phyloP scores from a whole-genome alignment of 2,329 filamentous ascomycete genomes.

The Nemania diffusa region DNA sequence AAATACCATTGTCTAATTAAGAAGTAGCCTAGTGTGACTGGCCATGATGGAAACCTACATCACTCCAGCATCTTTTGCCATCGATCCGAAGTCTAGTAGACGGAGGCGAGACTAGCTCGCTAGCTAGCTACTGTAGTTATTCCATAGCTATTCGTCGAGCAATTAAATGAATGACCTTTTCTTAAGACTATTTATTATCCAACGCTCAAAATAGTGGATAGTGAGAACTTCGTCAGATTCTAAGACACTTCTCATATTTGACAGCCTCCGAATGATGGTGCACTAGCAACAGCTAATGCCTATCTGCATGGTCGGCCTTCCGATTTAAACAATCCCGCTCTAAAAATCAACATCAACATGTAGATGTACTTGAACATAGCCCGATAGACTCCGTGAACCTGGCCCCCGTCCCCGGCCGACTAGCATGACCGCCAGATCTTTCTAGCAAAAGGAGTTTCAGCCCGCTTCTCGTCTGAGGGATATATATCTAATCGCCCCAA shows the following conservation, averaged over 20 bases:
- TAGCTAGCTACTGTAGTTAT: neutral
- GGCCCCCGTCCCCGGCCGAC: neutral
- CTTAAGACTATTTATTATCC: neutral
- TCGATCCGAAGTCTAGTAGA: neutral
- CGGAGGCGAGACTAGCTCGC: neutral
- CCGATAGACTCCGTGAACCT: neutral
- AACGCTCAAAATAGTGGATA: neutral
- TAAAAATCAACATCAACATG: conserved; percentile 19
- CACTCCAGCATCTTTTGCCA: neutral
- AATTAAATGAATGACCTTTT: neutral
- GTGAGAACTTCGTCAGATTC: conserved; percentile 2
- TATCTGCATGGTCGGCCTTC: neutral
- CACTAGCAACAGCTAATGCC: neutral
- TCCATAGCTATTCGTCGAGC: neutral
- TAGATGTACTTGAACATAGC: conserved; percentile 24
- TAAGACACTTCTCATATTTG: conserved; percentile 16
- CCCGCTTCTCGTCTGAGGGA: too few relatives aligned
- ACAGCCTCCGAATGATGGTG: neutral
- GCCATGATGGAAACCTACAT: neutral
- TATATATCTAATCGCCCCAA: conserved; percentile 5
- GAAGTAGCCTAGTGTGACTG: neutral
- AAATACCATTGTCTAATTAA: conserved; percentile 38
- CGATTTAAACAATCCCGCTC: conserved; percentile 6
- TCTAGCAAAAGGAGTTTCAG: conserved; percentile 5
- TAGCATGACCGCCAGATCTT: neutral